These are phyloP conservation scores for Hawksworthiomyces lignivorus DNA, from an alignment of 2,329 filamentous ascomycete species.

Conservation along the genomic window DNA sequence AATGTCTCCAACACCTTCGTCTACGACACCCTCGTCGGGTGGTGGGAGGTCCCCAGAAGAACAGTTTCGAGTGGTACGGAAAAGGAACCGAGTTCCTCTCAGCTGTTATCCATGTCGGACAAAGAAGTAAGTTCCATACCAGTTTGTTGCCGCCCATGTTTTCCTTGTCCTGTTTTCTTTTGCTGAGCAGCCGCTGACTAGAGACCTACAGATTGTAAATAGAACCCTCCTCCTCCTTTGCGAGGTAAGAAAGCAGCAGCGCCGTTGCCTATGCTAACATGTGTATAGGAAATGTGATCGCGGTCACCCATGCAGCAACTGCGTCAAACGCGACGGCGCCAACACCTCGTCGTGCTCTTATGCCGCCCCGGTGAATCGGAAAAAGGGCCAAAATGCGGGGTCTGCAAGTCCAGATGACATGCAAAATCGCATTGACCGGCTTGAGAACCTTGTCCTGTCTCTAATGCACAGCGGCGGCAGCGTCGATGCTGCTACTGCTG, in stretches of 20 bases:
- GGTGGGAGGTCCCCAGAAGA: slow-evolving; percentile 71
- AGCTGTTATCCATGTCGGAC: slow-evolving; percentile 88
- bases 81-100: slow-evolving; percentile 83
- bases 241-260: too few species aligned
- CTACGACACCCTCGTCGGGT: slow-evolving; percentile 68
- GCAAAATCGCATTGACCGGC: slow-evolving; percentile 94
- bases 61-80: slow-evolving; percentile 80
- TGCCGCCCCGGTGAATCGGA: slow-evolving; percentile 61
- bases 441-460: slow-evolving; percentile 86
- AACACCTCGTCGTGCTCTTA: slow-evolving; percentile 79
- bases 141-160: neutral
- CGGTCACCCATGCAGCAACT: slow-evolving; percentile 86
- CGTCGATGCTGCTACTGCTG: slow-evolving; percentile 29
- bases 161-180: too few species aligned
- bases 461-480: slow-evolving; percentile 80
- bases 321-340: slow-evolving; percentile 79
- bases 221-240: neutral
- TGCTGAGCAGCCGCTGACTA: slow-evolving; percentile 6
- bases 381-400: slow-evolving; percentile 61
- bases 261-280: too few species aligned
- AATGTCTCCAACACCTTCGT: slow-evolving; percentile 73
- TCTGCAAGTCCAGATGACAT: slow-evolving; percentile 76
- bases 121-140: slow-evolving; percentile 60
- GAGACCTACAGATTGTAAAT: slow-evolving; percentile 14
- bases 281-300: slow-evolving; percentile 78